Evolutionary conservation across 176 grass and related monocot genomes (phyloP), one percentile per base, ranked within the genome.

Genomic region (Rhynchospora pubera): DNA sequence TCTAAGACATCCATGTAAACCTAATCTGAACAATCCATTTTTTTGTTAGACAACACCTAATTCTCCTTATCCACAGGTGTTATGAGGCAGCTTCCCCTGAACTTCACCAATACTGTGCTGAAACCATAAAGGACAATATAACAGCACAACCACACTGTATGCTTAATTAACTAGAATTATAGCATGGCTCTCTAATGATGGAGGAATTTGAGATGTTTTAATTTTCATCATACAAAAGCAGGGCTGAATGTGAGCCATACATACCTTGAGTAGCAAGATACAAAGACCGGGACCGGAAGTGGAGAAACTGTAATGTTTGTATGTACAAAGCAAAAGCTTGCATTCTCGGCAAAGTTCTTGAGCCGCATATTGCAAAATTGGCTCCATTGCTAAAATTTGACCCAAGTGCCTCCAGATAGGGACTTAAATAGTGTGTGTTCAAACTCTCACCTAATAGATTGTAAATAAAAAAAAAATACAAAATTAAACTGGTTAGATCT

Each of bases 351-450:
- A 52, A 64, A 56, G 90, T 86, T 46, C 8, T 82, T 19, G 91
- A 86, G 28, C 94, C 94, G 5, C 85, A 48, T 44, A 92, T 85
- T 15, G 94, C 94, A 0, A 97, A 97, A 84, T 97, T 97, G 68
- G 88, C 91, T 67, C 94, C 94, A 2, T 87, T 91, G 62, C 77
- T 92, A 79, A 94, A 97, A 83, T 94, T 85, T 14, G 91, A 88
- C 62, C 91, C 91, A 53, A 91, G 5, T 1, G 94, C 89, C 79
- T 94, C 91, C 83, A 94, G 24, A 51, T 91, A 97, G 14, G 94
- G 94, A 42, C 91, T 94, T 86, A 97, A 76, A 83, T 87, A 91
- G 57, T 89, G 87, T 60, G 89, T 90, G 72, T 92, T 91, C 72
- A 97, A 89, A 60, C 85, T 94, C 74, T 97, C 91, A 81, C 94